Evolutionary conservation across 495 filamentous ascomycete genomes (phyloP).

Genomic region (Apodospora peruviana): DNA sequence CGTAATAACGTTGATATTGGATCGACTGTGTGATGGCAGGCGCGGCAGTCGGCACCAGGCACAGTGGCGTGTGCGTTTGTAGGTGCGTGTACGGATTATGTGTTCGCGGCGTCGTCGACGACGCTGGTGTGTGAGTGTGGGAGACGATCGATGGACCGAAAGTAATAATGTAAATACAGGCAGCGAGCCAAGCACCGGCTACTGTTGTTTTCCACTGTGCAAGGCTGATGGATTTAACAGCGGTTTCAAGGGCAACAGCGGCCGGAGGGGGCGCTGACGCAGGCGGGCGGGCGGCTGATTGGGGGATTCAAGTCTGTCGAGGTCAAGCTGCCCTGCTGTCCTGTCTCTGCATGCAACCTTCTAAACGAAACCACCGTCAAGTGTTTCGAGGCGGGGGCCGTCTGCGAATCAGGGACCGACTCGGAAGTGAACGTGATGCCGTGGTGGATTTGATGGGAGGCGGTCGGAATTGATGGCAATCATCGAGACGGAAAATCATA

Average conservation of each 20-base stretch:
- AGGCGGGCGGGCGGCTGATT: not conserved
- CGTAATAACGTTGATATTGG: too few relatives aligned
- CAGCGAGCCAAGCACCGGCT: not conserved
- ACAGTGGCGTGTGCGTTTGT: too few relatives aligned
- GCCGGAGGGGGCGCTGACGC: not conserved
- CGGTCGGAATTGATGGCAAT: too few relatives aligned
- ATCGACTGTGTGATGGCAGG: too few relatives aligned
- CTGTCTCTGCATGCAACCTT: not conserved
- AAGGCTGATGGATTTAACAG: slow-evolving; percentile 15
- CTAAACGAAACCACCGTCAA: slow-evolving; percentile 2
- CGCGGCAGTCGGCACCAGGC: too few relatives aligned
- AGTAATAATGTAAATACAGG: not conserved
- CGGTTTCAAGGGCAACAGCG: slow-evolving; percentile 23
- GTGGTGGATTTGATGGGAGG: not conserved
- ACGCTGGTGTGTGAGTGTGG: too few relatives aligned
- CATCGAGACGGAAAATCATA: too few relatives aligned
- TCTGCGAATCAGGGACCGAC: not conserved
- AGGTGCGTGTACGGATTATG: too few relatives aligned
- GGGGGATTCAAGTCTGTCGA: too few relatives aligned
- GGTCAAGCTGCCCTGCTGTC: too few relatives aligned
- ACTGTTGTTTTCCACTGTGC: not conserved
- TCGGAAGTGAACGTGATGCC: not conserved
- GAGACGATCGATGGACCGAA: not conserved
- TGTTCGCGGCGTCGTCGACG: too few relatives aligned
- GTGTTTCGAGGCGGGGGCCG: slow-evolving; percentile 5